phyloP scores from a whole-genome alignment of 2,329 filamentous ascomycete species.

The Ophiobolus disseminans region DNA sequence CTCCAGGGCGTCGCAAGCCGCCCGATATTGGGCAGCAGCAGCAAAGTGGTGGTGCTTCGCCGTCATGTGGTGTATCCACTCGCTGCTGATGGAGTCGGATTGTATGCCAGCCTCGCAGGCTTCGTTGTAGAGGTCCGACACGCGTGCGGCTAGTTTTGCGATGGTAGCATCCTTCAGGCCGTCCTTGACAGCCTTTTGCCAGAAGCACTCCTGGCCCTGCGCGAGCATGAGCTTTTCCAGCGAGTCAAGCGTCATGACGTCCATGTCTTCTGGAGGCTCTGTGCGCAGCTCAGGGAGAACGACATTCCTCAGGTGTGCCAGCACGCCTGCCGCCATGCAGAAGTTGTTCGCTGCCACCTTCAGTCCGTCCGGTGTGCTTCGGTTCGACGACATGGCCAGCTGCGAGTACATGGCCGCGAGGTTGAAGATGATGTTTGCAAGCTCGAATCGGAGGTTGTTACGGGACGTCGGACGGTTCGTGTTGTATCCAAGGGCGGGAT shows the following conservation, averaged over 20 bases:
- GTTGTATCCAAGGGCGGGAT: constrained; percentile 90
- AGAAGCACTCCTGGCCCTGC: constrained; percentile 96
- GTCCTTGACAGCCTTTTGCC: constrained; percentile 96
- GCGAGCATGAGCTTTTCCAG: constrained; percentile 84
- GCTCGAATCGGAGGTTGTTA: constrained; percentile 78
- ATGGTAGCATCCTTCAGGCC: constrained; percentile 91
- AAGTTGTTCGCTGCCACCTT: constrained; percentile 91
- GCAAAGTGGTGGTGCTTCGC: constrained; percentile 98
- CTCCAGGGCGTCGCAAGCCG: constrained; percentile 88
- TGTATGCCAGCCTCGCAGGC: constrained; percentile 86
- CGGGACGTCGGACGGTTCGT: constrained; percentile 72
- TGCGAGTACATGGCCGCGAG: constrained; percentile 93
- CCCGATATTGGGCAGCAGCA: constrained; percentile 90
- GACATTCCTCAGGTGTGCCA: constrained; percentile 76
- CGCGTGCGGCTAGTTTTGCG: constrained; percentile 86
- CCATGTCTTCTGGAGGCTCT: constrained; percentile 93
- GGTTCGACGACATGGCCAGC: constrained; percentile 80
- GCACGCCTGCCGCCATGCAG: constrained; percentile 82
- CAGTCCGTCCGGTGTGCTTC: constrained; percentile 79
- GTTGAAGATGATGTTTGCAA: constrained; percentile 92
- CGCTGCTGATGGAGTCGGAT: constrained; percentile 86
- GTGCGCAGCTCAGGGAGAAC: constrained; percentile 84
- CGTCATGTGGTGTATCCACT: constrained; percentile 98
- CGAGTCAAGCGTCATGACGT: constrained; percentile 82
- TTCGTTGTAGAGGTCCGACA: constrained; percentile 87